These are phyloP conservation scores for Tilletia horrida DNA, from an alignment of 1,284 basidiomycete species.

Conservation along the genomic window DNA sequence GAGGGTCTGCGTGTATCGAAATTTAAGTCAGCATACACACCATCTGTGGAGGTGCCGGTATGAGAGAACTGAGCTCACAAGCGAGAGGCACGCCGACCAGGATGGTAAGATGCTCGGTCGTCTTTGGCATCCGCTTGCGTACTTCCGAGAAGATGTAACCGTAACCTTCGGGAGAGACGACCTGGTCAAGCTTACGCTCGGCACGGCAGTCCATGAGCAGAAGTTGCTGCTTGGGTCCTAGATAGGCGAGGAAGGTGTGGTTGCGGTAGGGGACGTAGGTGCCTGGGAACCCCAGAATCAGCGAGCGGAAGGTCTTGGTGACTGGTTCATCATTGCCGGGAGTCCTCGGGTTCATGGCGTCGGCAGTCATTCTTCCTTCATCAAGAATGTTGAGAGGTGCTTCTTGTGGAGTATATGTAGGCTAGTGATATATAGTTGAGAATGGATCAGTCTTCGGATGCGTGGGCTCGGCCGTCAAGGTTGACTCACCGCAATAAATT, in stretches of 20 bases:
- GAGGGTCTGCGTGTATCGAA: constrained; percentile 28
- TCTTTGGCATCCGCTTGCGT: constrained; percentile 31
- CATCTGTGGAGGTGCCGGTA: not conserved
- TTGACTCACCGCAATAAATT: constrained; percentile 33
- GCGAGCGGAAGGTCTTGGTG: constrained; percentile 12
- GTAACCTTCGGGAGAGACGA: constrained; percentile 46
- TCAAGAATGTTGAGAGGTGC: constrained; percentile 25
- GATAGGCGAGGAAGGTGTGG: constrained; percentile 46
- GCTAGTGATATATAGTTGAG: constrained; percentile 9
- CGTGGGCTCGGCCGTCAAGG: too few species aligned
- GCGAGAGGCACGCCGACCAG: constrained; percentile 54
- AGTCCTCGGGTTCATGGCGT: constrained; percentile 31
- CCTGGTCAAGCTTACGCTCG: constrained; percentile 50
- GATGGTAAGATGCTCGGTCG: constrained; percentile 51
- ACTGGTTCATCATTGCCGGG: not conserved
- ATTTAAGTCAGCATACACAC: not conserved
- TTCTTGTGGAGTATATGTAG: not conserved
- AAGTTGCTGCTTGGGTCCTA: constrained; percentile 52
- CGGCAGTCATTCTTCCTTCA: constrained; percentile 39
- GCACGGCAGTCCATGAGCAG: constrained; percentile 51
- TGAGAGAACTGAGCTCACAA: constrained; percentile 16
- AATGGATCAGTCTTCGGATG: not conserved
- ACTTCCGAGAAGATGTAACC: constrained; percentile 36
- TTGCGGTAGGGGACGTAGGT: constrained; percentile 48
- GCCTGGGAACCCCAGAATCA: constrained; percentile 42